A percentile compares a stretch with the other conserved stretches of the same genome.
Evolutionary conservation across 805 yeast genomes (phyloP).

Genomic region (Metahyphopichia silvanorum): DNA sequence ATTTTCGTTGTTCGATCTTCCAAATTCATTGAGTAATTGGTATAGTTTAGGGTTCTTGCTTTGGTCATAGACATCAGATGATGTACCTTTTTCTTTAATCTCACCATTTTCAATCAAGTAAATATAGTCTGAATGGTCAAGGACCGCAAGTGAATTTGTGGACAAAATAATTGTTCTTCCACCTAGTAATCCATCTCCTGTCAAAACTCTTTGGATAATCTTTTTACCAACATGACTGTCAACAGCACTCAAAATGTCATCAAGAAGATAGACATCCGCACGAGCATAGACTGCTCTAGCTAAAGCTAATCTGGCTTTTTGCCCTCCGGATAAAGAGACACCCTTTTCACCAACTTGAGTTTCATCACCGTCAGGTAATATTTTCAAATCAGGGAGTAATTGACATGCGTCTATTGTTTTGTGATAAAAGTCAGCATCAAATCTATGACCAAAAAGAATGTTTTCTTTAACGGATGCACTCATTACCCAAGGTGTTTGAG

Average conservation of each 20-base stretch:
- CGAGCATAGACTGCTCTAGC: constrained; percentile 70
- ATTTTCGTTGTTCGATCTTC: constrained; percentile 8
- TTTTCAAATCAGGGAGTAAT: constrained; percentile 42
- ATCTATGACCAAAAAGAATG: constrained; percentile 48
- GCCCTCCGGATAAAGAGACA: constrained; percentile 60
- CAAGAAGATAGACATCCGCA: constrained; percentile 56
- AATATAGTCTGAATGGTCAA: constrained; percentile 58
- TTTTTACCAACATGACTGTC: constrained; percentile 67
- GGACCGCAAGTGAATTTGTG: constrained; percentile 55
- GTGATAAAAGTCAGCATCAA: constrained; percentile 38
- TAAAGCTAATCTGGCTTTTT: constrained; percentile 58
- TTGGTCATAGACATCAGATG: constrained; percentile 14
- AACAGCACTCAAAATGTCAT: constrained; percentile 68
- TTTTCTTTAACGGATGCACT: constrained; percentile 50
- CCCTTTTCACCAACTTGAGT: constrained; percentile 62
- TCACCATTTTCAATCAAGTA: constrained; percentile 52
- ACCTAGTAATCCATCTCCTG: constrained; percentile 47
- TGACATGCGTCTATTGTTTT: constrained; percentile 49
- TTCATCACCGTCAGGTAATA: constrained; percentile 50
- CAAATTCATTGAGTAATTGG: constrained; percentile 37
- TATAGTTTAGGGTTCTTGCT: constrained; percentile 22
- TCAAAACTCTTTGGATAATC: constrained; percentile 46
- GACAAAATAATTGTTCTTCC: constrained; percentile 54
- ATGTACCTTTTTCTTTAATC: constrained; percentile 51
- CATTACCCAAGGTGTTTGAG: constrained; percentile 57